Evolutionary conservation across 2,329 filamentous ascomycete species (phyloP).

Genomic region (Colletotrichum sp.): DNA sequence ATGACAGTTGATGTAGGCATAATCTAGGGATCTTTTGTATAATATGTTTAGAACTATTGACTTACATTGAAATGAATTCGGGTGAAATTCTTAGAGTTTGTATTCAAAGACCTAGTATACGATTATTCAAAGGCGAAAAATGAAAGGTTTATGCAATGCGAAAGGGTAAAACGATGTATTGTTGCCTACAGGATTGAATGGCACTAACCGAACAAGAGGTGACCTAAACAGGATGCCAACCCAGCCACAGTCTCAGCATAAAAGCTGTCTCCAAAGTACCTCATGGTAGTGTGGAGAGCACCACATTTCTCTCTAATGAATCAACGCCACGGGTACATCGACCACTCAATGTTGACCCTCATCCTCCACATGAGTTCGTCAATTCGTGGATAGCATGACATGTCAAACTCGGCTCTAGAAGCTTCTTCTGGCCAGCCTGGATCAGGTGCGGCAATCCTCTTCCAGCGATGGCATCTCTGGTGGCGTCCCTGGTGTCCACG

Average conservation of each 20-base stretch:
- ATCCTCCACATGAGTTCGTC: not conserved
- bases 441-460: not conserved
- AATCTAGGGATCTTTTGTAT: not conserved
- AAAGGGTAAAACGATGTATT: not conserved
- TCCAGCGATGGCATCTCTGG: not conserved
- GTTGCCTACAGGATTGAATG: not conserved
- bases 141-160: not conserved
- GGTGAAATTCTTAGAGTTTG: not conserved
- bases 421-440: not conserved
- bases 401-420: not conserved
- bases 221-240: not conserved
- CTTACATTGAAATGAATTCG: not conserved
- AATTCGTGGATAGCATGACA: not conserved
- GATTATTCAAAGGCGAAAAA: not conserved
- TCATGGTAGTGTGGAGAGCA: not conserved
- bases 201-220: not conserved
- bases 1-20: not conserved
- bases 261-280: not conserved
- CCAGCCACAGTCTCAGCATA: not conserved
- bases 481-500: not conserved
- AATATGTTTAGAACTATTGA: not conserved
- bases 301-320: not conserved
- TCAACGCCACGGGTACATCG: not conserved
- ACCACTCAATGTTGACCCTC: not conserved
- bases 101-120: too few species aligned